These are phyloP conservation scores for Phyllosticta ampelicida DNA, from an alignment of 2,329 filamentous ascomycete species.

Conservation along the genomic window DNA sequence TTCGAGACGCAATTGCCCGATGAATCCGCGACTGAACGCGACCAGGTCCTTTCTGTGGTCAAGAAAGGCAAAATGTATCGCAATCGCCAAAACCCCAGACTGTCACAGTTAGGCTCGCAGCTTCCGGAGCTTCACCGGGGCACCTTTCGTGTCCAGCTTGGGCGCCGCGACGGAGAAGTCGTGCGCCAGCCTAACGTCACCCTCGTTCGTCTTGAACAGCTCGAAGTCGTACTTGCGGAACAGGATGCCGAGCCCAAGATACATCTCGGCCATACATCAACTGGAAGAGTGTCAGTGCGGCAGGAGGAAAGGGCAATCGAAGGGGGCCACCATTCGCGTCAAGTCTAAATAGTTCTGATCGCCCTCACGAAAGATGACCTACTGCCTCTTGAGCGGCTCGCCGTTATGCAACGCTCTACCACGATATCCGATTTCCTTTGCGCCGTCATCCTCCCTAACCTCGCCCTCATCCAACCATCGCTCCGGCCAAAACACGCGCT, in stretches of 20 bases:
- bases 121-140: slow-evolving; percentile 12
- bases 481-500: slow-evolving; percentile 30
- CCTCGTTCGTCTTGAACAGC: slow-evolving; percentile 11
- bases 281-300: not conserved
- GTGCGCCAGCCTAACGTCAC: slow-evolving; percentile 11
- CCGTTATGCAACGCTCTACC: slow-evolving; percentile 19
- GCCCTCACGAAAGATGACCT: slow-evolving; percentile 33
- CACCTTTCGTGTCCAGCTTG: slow-evolving; percentile 15
- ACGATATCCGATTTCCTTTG: not conserved
- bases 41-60: no score
- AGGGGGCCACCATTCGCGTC: slow-evolving; percentile 14
- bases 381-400: slow-evolving; percentile 28
- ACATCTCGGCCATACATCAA: not conserved
- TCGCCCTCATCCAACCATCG: slow-evolving; percentile 25
- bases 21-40: no score
- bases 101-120: not conserved
- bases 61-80: not conserved
- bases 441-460: not conserved
- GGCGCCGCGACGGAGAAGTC: slow-evolving; percentile 20
- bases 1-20: no score
- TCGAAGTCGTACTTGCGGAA: slow-evolving; percentile 6
- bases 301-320: not conserved
- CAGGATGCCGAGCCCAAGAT: not conserved
- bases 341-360: slow-evolving; percentile 33
- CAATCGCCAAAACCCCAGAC: not conserved